Conservation (phyloP, 1,139 yeast species). For the Lodderomyces parapsilosis region DNA sequence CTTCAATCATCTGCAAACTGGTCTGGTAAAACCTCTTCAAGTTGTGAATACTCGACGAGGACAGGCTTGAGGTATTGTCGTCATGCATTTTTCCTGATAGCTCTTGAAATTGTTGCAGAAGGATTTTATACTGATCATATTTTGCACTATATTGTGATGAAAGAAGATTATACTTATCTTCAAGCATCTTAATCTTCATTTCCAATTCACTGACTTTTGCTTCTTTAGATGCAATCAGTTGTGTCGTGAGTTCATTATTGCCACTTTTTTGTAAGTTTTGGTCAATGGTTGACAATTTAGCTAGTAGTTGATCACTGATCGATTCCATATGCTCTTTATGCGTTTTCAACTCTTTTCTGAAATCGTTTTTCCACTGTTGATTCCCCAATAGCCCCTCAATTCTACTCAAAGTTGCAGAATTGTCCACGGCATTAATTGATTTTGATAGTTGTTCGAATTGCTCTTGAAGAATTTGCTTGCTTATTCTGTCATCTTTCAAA, state of each 20-base stretch:
- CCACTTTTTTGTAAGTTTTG: neutral
- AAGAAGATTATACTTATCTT: conserved; percentile 22
- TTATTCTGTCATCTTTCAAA: neutral
- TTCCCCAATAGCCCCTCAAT: neutral
- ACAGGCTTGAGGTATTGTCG: neutral
- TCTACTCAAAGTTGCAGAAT: neutral
- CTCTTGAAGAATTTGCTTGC: neutral
- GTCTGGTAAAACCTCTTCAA: conserved; percentile 31
- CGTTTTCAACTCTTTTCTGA: neutral
- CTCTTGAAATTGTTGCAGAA: conserved; percentile 25
- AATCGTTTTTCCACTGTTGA: neutral
- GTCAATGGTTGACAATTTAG: neutral
- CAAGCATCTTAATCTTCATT: neutral
- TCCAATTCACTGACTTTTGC: conserved; percentile 6
- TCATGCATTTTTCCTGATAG: conserved; percentile 16
- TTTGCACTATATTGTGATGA: conserved; percentile 26
- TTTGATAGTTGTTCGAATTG: neutral
- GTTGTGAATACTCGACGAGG: conserved; percentile 17
- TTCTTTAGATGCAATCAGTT: neutral
- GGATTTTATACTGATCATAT: conserved; percentile 21
- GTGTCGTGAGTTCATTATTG: neutral
- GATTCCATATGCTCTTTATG: neutral
- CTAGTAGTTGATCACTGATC: neutral
- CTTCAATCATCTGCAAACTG: conserved; percentile 23
- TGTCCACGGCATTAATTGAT: neutral